Conservation (phyloP, 352 stramenopile species). For the Blastocystis sp. region DNA sequence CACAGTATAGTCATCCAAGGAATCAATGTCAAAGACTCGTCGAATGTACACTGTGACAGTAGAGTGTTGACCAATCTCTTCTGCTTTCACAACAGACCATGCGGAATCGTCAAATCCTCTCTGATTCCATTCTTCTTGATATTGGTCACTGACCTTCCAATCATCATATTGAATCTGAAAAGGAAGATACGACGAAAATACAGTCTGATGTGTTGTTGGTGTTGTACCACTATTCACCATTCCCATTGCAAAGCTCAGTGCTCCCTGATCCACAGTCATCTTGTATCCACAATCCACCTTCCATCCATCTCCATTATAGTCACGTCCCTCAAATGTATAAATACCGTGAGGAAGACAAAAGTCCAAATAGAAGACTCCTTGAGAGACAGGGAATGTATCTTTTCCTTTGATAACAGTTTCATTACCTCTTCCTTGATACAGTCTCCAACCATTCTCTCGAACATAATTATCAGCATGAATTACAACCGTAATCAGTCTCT, state of each 20-base stretch:
- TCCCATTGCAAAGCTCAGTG: not conserved
- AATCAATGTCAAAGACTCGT: not conserved
- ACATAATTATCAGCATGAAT: not conserved
- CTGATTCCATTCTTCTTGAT: not conserved
- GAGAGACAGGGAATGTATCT: not conserved
- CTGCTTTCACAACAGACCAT: not conserved
- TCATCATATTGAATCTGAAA: not conserved
- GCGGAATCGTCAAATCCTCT: not conserved
- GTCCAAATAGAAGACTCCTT: slow-evolving; percentile 1
- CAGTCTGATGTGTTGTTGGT: not conserved
- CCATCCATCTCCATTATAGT: slow-evolving; percentile 5
- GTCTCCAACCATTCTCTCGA: not conserved
- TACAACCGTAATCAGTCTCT: not conserved
- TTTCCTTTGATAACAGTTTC: not conserved
- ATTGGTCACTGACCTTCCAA: not conserved
- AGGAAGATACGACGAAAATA: slow-evolving; percentile 25
- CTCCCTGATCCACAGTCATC: slow-evolving; percentile 3
- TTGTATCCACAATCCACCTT: not conserved
- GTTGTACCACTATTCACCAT: not conserved
- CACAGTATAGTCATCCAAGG: slow-evolving; percentile 26
- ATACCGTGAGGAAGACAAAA: not conserved
- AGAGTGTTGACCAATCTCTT: not conserved
- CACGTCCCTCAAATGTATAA: not conserved
- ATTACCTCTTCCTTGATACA: not conserved
- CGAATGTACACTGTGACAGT: not conserved